Evolutionary conservation across 306 rosid genomes (phyloP), one percentile per base, ranked within the genome.

Genomic region (Phaseolus lunatus): DNA sequence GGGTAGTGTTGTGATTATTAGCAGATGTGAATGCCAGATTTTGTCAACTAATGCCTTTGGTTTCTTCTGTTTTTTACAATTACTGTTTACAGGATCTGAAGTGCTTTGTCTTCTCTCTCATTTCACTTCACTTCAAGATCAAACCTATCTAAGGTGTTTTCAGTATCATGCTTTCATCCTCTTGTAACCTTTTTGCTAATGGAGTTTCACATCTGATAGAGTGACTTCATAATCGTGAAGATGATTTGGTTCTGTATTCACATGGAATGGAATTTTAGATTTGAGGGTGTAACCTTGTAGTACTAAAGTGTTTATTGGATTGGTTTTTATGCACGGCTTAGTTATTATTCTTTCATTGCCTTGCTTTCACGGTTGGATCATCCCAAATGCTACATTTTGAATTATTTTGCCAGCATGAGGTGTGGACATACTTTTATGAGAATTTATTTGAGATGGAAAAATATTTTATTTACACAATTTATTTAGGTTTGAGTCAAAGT

Each of bases 121-220:
- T 94, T 83, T 94, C 98, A 9, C 97, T 94, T 47, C 98, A 94
- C 88, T 94, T 90, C 89, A 94, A 94, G 96, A 94, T 94, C 89
- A 94, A 91, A 87, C 98, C 97, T 43, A 94, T 94, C 65, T 94
- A 85, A 83, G 63, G 1, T 37, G 76, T 78, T 37, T 45, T 31
- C 67, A 3, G 15, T 82, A 58, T 54, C 33, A n/a, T 48, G 73
- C 59, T 20, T 70, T 63, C 47, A 59, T 81, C 56, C 45, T 26
- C 61, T 78, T 15, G 14, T 59, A 41, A 19, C 44, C 44, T 3
- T 50, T 65, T 73, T 54, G 54, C 49, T 78, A 44, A 16, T 83
- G 41, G 69, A 33, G n/a, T 69, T 62, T 35, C 65, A 33, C 58
- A 54, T 81, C 61, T 61, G 44, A 29, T 43, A 33, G 9, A 33